Base-by-base conservation (phyloP, 352 stramenopile genomes). In the Globisporangium alternatum region DNA sequence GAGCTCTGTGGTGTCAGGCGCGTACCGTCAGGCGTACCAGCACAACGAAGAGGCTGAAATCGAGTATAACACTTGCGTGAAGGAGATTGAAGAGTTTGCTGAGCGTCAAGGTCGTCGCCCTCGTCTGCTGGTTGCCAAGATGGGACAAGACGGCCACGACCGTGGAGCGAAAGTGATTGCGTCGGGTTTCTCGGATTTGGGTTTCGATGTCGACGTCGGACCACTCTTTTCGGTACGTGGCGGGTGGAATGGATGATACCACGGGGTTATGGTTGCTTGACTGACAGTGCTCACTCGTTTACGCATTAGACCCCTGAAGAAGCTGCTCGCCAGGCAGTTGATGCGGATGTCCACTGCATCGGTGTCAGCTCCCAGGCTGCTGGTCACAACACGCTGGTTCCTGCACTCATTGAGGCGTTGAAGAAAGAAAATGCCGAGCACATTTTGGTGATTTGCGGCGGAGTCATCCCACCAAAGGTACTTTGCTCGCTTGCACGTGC, bases 131-230 rank as follows among this genome's bases (percentile, higher is more conserved):
- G 92, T 99, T 15, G 95, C 96, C 45, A 98, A 98, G 72, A 97
- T 97, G 87, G 90, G 94, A 35, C 95, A 98, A 78, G 97, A 99
- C 75, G 97, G 96, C 30, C 97, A 99, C 69, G 97, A 99, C 72
- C 88, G 97, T 65, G 97, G 97, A 56, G 97, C 96, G 30, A 99
- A 98, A 70, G 95, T 99, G 15, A 98, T 99, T 70, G 95, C 96
- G 3, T 97, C 81, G 60, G 96, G 96, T 21, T 98, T 98, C 68
- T 96, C 90, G 21, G 97, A 99, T 74, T 77, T 99, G 64, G 97
- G 97, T 22, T 99, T 98, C 70, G 97, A 99, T 81, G 97, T 99
- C 21, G 97, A 99, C 68, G 91, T 99, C 52, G 96, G 96, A 13
- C 93, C 96, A 49, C 74, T 99, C 22, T 99, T 99, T 71, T 93